Evolutionary conservation across 371 early-diverging fungal species (phyloP), one percentile per base, ranked within the genome.

Genomic region (Haplosporangium sp.): DNA sequence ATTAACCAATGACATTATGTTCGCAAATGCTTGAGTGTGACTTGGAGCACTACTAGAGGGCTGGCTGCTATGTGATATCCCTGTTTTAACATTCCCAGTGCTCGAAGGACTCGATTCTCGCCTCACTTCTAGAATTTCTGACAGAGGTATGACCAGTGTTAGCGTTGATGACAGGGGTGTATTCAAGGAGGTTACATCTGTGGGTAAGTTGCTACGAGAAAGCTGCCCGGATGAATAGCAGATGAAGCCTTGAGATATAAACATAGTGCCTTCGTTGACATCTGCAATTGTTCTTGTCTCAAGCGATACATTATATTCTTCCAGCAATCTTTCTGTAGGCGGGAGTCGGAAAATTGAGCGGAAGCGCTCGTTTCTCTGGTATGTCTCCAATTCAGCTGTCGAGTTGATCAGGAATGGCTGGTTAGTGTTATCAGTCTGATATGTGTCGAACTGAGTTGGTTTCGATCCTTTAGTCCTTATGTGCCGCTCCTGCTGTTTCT

Each of bases 331-430:
- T 15, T 81, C 81, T 37, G 69, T 20, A n/a, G 53, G 48, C 3
- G 81, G 72, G 9, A 81, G 65, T 42, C 69, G 71, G 53, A 81
- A 81, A 8, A 64, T 34, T 9, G 69, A 65, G 8, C 66, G 74
- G 20, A 74, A 66, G 20, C 61, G 52, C 0, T 15, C n/a, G 58
- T 68, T 42, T n/a, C 63, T 20, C 20, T 57, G 59, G 47, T 63
- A 71, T 13, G 42, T 57, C 47, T 68, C 55, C 40, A 74, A 60
- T 34, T 74, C 74, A 2, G 59, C 34, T 17, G 67, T 63, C 1
- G 74, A 70, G 50, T 60, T 73, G 61, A 78, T 53, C 59, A 59
- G 38, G 27, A 73, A 70, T n/a, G 73, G 62, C 7, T 63, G 37
- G 0, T 52, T 42, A n/a, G 57, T 15, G 13, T 48, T 59, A 13